These are phyloP conservation scores for Aspergillus unguis DNA, from an alignment of 2,329 filamentous ascomycete genomes.

Conservation along the genomic window DNA sequence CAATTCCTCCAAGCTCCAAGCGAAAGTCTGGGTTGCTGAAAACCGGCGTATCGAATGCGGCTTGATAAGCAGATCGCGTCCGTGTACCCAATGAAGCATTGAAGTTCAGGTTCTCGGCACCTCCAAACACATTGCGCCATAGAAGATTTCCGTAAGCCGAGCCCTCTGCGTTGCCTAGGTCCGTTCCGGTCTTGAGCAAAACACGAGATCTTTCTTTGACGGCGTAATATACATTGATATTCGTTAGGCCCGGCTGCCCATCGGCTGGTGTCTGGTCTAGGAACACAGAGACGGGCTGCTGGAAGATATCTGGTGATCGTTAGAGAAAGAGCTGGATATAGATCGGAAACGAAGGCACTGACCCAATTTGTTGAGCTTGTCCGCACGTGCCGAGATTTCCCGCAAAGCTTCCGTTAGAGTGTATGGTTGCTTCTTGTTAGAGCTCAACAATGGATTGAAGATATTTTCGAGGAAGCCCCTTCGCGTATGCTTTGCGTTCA, in stretches of 20 bases:
- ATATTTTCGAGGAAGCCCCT: slow-evolving; percentile 77
- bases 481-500: slow-evolving; percentile 80
- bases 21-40: slow-evolving; percentile 78
- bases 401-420: slow-evolving; percentile 76
- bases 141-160: slow-evolving; percentile 86
- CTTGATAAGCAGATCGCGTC: slow-evolving; percentile 87
- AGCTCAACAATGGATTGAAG: slow-evolving; percentile 71
- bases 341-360: slow-evolving; percentile 28
- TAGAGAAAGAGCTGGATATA: slow-evolving; percentile 11
- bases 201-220: slow-evolving; percentile 78
- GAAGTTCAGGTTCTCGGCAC: slow-evolving; percentile 82
- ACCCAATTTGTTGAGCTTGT: slow-evolving; percentile 80
- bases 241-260: slow-evolving; percentile 61
- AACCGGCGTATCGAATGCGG: slow-evolving; percentile 77
- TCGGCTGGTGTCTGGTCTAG: slow-evolving; percentile 72
- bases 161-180: slow-evolving; percentile 89
- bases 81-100: slow-evolving; percentile 87
- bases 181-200: slow-evolving; percentile 88
- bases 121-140: slow-evolving; percentile 89
- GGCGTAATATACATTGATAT: slow-evolving; percentile 76
- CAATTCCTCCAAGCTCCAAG: slow-evolving; percentile 73
- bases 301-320: slow-evolving; percentile 69
- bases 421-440: slow-evolving; percentile 63
- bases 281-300: slow-evolving; percentile 76
- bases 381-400: slow-evolving; percentile 66